Conservation (phyloP, 768 basidiomycete genomes). For the Serendipita sp. region DNA sequence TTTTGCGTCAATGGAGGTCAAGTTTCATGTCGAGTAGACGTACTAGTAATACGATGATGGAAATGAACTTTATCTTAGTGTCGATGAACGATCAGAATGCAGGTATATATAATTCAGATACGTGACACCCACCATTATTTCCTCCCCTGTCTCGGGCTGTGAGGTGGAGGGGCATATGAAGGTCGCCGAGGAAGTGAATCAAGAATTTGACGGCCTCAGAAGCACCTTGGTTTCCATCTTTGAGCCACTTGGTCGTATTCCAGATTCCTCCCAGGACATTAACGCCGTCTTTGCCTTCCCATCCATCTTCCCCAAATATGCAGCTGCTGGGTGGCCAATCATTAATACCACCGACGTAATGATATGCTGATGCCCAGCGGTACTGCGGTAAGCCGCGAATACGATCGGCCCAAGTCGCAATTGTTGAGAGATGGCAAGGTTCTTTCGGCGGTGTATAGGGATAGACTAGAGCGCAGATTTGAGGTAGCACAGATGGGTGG, state of each 20-base stretch:
- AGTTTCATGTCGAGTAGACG: too few relatives aligned
- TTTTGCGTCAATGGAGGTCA: too few relatives aligned
- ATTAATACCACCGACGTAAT: slow-evolving; percentile 57
- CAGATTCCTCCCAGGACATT: slow-evolving; percentile 69
- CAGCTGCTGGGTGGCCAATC: slow-evolving; percentile 71
- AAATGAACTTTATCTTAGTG: slow-evolving; percentile 47
- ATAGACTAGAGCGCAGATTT: slow-evolving; percentile 41
- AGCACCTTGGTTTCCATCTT: slow-evolving; percentile 25
- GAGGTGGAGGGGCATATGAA: slow-evolving; percentile 89
- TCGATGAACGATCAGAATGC: slow-evolving; percentile 7
- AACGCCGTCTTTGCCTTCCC: slow-evolving; percentile 43
- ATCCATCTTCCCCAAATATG: slow-evolving; percentile 51
- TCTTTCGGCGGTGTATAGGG: slow-evolving; percentile 34
- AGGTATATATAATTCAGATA: not conserved
- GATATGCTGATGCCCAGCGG: slow-evolving; percentile 56
- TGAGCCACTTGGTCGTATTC: slow-evolving; percentile 53
- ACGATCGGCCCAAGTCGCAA: slow-evolving; percentile 80
- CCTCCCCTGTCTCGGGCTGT: slow-evolving; percentile 80
- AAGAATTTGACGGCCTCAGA: slow-evolving; percentile 85
- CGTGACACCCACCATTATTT: slow-evolving; percentile 36
- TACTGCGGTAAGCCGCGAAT: slow-evolving; percentile 22
- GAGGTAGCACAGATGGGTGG: slow-evolving; percentile 49
- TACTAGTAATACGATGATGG: slow-evolving; percentile 56
- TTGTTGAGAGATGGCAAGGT: slow-evolving; percentile 49
- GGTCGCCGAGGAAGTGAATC: slow-evolving; percentile 83